These are phyloP conservation scores for Leishmania major DNA, from an alignment of 208 protist species.

Conservation along the genomic window DNA sequence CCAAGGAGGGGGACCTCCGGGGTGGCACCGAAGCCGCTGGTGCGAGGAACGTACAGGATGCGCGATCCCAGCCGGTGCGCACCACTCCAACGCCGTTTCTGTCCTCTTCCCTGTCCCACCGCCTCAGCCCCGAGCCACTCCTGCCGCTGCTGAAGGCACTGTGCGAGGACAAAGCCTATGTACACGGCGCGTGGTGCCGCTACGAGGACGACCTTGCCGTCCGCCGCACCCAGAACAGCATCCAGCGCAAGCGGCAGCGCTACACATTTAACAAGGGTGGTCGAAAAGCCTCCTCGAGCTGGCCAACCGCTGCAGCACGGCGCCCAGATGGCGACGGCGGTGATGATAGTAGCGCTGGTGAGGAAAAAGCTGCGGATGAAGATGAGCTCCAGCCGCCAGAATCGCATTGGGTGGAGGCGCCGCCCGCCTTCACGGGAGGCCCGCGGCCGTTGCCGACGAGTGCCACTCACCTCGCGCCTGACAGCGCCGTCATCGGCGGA, in stretches of 20 bases:
- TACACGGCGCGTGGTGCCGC: constrained; percentile 49
- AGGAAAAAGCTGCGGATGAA: background rate
- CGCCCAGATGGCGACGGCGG: background rate
- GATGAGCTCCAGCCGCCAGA: constrained; percentile 25
- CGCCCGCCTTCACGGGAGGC: constrained; percentile 17
- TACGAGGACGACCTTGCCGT: constrained; percentile 46
- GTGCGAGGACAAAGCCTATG: constrained; percentile 51
- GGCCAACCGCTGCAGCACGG: background rate
- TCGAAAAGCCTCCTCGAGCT: background rate
- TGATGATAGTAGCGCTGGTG: background rate
- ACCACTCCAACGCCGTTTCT: background rate
- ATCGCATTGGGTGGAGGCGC: constrained; percentile 28
- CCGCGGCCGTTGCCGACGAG: background rate
- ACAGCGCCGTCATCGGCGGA: background rate
- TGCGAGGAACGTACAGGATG: background rate
- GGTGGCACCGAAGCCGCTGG: background rate
- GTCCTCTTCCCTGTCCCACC: background rate
- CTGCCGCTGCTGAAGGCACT: constrained; percentile 39
- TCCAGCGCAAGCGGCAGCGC: constrained; percentile 32
- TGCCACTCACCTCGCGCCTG: background rate
- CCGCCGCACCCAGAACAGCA: constrained; percentile 29
- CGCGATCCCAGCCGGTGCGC: background rate
- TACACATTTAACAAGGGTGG: constrained; percentile 19
- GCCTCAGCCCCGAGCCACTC: constrained; percentile 21
- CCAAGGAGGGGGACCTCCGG: background rate